Base-by-base conservation (phyloP, 2,329 filamentous ascomycete genomes). In the Elsinoe australis region DNA sequence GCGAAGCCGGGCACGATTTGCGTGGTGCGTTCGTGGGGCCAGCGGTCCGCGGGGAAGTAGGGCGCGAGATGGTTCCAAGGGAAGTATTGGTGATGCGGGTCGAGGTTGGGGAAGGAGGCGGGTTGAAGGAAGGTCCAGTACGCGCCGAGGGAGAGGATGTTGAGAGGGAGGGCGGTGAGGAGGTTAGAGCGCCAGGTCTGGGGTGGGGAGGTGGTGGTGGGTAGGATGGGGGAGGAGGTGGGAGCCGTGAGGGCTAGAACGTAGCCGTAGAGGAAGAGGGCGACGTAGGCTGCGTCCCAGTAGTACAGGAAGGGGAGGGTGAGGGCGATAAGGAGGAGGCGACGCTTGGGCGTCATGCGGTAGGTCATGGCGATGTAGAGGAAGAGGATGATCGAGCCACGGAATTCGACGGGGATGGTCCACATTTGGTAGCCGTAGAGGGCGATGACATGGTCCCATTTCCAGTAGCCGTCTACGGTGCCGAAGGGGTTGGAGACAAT, bases 321-420 rank as follows among this genome's bases (percentile, higher is more conserved):
- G 12, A 39, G 3, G 14, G 21, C 5, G 9, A 26, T 26, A 9
- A 39, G 35, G n/a, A 19, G 12, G 19, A 39, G 18, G 2, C 35
- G 35, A 4, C 19, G 15, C 3, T 5, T n/a, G 7, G 12, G 21
- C 17, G 38, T 21, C 5, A 28, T 10, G 10, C 38, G 10, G 22
- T 28, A 44, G 8, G 26, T 17, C 24, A 33, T 33, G n/a, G 29
- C 15, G 24, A 29, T 28, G 18, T 33, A 47, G 15, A 47, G 15
- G 18, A 47, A 47, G 15, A 47, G 18, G 18, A 47, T 22, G 15
- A 47, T 33, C 10, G 42, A 47, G 7, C 42, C 42, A 5, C 31
- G 31, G n/a, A 17, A 47, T 14, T 47, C 42, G 14, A 47, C 19
- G 5, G 42, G 42, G 8, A 47, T 47, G 2, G 42, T 34, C 42